Base-by-base conservation (phyloP, 768 basidiomycete genomes). In the Mycena latifolia region DNA sequence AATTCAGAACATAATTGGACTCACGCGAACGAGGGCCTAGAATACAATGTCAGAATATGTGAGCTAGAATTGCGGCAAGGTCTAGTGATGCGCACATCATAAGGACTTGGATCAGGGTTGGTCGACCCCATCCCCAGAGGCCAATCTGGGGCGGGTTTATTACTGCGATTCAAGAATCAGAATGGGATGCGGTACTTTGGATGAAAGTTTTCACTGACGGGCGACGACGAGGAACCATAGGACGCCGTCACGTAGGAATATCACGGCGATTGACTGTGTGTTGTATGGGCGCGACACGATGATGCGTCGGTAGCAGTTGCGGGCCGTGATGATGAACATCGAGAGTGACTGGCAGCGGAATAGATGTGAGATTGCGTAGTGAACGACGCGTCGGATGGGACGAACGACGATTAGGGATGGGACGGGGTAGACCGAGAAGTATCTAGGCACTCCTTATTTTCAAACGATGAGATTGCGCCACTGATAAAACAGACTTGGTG, bases 41-140 rank as follows among this genome's bases (percentile, higher is more conserved):
- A 48, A 5, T 17, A 45, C 18, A 46, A 6, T 45, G 28, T 57
- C 41, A 46, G 31, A 46, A 46, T 45, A 41, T 12, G 12, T 29
- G n/a, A 20, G 24, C 5, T 29, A 12, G 17, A 55, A 37, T 48
- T n/a, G n/a, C n/a, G n/a, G n/a, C n/a, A n/a, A n/a, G n/a, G n/a
- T n/a, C n/a, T n/a, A n/a, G n/a, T n/a, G n/a, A n/a, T n/a, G n/a
- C 35, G 2, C 24, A 58, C 57, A 58, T 18, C 57, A 58, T 58
- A 24, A 58, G 57, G 24, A 58, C 46, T 46, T 58, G 46, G 12
- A 48, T 48, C 22, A 58, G 45, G 10, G 31, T 27, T 17, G 57
- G 57, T n/a, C 57, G 57, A 20, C 57, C 57, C 57, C 57, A 48
- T n/a, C 29, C 57, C n/a, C n/a, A 58, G n/a, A 58, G 57, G 22